Percentiles rank a stretch among this genome's conserved stretches.
Evolutionary conservation across 2,329 filamentous ascomycete genomes (phyloP).

Genomic region (Chalaropsis ovoidea): DNA sequence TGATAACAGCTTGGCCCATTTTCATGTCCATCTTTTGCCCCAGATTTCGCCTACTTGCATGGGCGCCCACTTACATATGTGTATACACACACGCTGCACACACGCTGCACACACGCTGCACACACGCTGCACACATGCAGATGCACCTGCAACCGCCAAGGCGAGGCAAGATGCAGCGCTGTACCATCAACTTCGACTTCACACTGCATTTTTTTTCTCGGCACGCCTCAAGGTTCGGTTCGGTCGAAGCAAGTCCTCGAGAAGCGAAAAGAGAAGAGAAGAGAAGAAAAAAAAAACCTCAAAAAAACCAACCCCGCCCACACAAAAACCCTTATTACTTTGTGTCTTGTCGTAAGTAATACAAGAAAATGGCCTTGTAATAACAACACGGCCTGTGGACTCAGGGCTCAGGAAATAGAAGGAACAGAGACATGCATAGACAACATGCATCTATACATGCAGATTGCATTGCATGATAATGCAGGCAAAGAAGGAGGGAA

Average conservation of each 20-base stretch:
- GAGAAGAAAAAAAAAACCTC: too few relatives aligned
- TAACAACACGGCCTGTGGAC: neutral
- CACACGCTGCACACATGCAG: neutral
- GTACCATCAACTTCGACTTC: too few relatives aligned
- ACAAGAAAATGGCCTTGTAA: neutral
- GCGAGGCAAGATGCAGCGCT: neutral
- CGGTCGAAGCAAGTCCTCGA: too few relatives aligned
- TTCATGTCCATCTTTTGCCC: neutral
- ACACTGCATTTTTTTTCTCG: too few relatives aligned
- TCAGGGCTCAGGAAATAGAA: conserved; percentile 9
- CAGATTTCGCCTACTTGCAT: neutral
- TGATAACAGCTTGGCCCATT: too few relatives aligned
- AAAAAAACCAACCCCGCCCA: neutral
- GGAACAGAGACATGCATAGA: conserved; percentile 2
- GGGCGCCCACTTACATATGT: neutral
- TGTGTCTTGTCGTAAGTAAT: neutral
- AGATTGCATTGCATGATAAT: conserved; percentile 3
- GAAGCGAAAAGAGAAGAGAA: too few relatives aligned
- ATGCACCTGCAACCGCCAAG: neutral
- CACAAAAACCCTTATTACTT: too few relatives aligned
- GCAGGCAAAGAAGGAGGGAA: neutral
- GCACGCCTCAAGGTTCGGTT: too few relatives aligned
- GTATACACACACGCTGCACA: too few relatives aligned
- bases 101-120: too few relatives aligned
- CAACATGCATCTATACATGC: too few relatives aligned